A percentile compares a stretch with the other conserved stretches of the same genome.
Conservation (phyloP, 345 rosid species). For the Populus tremula region DNA sequence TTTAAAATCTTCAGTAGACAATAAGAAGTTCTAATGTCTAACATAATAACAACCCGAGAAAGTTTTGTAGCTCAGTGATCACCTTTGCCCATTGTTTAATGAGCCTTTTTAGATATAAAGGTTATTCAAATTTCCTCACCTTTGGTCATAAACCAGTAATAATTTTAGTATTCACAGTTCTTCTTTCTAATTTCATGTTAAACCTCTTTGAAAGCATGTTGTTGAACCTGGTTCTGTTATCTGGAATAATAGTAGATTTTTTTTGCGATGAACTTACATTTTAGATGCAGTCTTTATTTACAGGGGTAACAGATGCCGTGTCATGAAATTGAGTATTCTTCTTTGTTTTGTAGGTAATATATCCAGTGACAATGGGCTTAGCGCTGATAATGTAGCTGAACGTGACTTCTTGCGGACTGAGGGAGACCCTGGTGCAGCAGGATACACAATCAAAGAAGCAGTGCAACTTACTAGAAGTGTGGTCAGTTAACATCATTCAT, state of each 20-base stretch:
- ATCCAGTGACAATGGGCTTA: constrained; percentile 20
- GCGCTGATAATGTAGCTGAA: constrained; percentile 47
- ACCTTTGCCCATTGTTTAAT: not conserved
- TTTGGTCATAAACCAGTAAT: not conserved
- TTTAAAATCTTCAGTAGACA: not conserved
- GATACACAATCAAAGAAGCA: constrained; percentile 87
- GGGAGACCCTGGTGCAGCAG: constrained; percentile 88
- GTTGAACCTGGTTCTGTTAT: not conserved
- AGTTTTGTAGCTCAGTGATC: not conserved
- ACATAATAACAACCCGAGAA: not conserved
- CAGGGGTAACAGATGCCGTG: not conserved
- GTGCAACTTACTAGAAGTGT: constrained; percentile 73
- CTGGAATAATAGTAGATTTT: not conserved
- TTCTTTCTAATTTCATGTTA: not conserved
- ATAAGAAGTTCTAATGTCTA: not conserved
- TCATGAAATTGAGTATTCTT: not conserved
- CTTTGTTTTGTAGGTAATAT: constrained; percentile 41
- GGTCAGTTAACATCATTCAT: constrained; percentile 40
- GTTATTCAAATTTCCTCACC: not conserved
- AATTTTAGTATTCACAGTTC: not conserved
- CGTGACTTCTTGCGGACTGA: constrained; percentile 84
- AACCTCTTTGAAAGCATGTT: not conserved
- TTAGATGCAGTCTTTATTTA: not conserved
- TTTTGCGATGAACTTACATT: too few relatives aligned
- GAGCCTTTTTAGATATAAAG: not conserved